Conservation (phyloP, 2,329 filamentous ascomycete species). For the Rutstroemia sp. region DNA sequence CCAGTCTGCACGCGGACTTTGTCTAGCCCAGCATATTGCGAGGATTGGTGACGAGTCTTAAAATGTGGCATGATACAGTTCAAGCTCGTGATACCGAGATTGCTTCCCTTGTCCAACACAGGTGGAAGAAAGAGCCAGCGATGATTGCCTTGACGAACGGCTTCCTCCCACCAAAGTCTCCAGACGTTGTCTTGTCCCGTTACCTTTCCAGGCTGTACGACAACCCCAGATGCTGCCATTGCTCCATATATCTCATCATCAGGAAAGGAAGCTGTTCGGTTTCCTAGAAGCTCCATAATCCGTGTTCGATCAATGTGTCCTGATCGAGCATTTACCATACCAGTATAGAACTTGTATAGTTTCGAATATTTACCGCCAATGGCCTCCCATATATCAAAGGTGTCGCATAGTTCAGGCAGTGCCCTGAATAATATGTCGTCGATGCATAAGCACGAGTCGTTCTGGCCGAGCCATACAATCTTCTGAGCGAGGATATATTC, state of each 20-base stretch:
- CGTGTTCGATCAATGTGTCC: conserved; percentile 1
- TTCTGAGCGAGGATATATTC: conserved; percentile 5
- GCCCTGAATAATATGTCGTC: background rate
- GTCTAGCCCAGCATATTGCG: background rate
- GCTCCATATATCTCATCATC: conserved; percentile 6
- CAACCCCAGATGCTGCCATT: conserved; percentile 6
- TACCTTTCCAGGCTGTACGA: background rate
- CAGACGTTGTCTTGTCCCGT: conserved; percentile 1
- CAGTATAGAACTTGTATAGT: conserved; percentile 1
- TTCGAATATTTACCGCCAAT: conserved; percentile 1
- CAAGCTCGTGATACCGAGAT: background rate
- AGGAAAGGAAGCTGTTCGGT: conserved; percentile 4
- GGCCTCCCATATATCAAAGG: background rate
- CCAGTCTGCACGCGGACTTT: background rate
- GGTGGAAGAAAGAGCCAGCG: conserved; percentile 5
- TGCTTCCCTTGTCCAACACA: background rate
- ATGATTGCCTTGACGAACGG: conserved; percentile 1
- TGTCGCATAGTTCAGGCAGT: background rate
- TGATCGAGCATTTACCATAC: conserved; percentile 4
- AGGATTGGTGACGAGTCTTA: background rate
- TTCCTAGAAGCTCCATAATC: conserved; percentile 6
- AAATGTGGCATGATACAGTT: conserved; percentile 2
- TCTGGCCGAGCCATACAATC: conserved; percentile 4
- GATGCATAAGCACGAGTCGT: background rate
- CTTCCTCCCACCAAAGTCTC: conserved; percentile 6